Percentiles rank a stretch among this genome's conserved stretches.
Evolutionary conservation across 345 rosid species (phyloP).

Genomic region (Hypericum perforatum): DNA sequence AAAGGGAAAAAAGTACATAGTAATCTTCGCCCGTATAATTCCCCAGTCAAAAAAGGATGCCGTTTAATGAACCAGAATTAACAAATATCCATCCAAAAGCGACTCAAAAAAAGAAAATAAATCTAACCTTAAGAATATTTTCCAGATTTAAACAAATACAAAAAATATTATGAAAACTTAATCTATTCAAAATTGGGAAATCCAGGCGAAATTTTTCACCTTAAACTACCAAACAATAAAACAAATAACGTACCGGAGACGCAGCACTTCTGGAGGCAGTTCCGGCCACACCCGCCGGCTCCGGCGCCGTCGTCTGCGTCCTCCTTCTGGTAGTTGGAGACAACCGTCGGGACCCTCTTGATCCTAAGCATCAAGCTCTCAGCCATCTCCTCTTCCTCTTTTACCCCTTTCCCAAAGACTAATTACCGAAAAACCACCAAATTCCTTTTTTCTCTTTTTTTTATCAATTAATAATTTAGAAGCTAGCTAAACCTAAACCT

Average conservation of each 20-base stretch:
- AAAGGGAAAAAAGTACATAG: too few relatives aligned
- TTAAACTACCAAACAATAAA: too few relatives aligned
- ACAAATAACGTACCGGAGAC: constrained; percentile 39
- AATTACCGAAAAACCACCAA: constrained; percentile 10
- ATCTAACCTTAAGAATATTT: too few relatives aligned
- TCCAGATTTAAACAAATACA: too few relatives aligned
- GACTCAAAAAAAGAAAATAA: too few relatives aligned
- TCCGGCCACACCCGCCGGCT: constrained; percentile 65
- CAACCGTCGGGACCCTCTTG: constrained; percentile 81
- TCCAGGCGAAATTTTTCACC: too few relatives aligned
- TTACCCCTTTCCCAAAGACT: not conserved
- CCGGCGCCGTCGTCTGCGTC: constrained; percentile 49
- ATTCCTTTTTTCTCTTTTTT: not conserved
- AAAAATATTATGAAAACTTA: too few relatives aligned
- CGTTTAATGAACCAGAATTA: too few relatives aligned
- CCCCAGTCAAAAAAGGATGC: too few relatives aligned
- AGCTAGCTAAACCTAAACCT: constrained; percentile 2
- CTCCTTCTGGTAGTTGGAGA: constrained; percentile 75
- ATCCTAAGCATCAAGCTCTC: constrained; percentile 56
- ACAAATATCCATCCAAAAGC: too few relatives aligned
- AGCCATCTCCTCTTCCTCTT: not conserved
- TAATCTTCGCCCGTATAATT: too few relatives aligned
- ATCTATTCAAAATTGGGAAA: too few relatives aligned
- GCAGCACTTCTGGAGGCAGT: constrained; percentile 66
- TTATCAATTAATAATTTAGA: not conserved